Percentiles rank a stretch among this genome's conserved stretches.
phyloP scores from a whole-genome alignment of 768 basidiomycete genomes.

The Xerocomellus dryophilus region DNA sequence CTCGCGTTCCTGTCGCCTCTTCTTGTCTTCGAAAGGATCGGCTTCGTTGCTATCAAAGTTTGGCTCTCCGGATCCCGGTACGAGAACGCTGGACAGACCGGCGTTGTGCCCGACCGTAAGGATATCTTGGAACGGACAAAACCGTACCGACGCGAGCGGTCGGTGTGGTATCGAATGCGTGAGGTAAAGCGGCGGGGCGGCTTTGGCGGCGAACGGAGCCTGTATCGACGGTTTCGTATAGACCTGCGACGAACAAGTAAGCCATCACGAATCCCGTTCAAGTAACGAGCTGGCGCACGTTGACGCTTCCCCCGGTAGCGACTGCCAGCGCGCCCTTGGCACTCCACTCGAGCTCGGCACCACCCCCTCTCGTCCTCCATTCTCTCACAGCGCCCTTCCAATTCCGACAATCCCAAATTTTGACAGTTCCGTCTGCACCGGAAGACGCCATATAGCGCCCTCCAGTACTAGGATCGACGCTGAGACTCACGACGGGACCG shows the following conservation, averaged over 20 bases:
- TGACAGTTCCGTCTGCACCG: constrained; percentile 84
- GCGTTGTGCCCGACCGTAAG: constrained; percentile 73
- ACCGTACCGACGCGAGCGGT: constrained; percentile 73
- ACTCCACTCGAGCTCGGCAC: constrained; percentile 79
- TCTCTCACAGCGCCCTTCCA: constrained; percentile 87
- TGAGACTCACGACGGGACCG: constrained; percentile 77
- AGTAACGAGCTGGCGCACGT: constrained; percentile 45
- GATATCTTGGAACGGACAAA: constrained; percentile 86
- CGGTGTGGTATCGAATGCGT: constrained; percentile 82
- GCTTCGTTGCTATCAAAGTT: constrained; percentile 93
- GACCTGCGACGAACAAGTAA: constrained; percentile 42
- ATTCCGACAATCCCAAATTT: constrained; percentile 96
- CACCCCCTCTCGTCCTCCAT: constrained; percentile 69
- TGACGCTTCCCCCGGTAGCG: constrained; percentile 78
- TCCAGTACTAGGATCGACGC: constrained; percentile 79
- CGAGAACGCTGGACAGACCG: constrained; percentile 81
- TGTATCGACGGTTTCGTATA: constrained; percentile 71
- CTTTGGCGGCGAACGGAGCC: constrained; percentile 43
- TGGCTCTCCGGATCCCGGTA: constrained; percentile 91
- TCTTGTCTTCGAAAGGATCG: constrained; percentile 89
- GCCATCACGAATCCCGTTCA: neutral
- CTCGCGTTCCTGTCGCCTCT: constrained; percentile 81
- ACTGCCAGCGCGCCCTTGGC: constrained; percentile 80
- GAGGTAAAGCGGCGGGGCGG: constrained; percentile 79
- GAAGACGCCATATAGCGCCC: constrained; percentile 91